These are phyloP conservation scores for Saturnispora sekii DNA, from an alignment of 805 yeast genomes.

Conservation along the genomic window DNA sequence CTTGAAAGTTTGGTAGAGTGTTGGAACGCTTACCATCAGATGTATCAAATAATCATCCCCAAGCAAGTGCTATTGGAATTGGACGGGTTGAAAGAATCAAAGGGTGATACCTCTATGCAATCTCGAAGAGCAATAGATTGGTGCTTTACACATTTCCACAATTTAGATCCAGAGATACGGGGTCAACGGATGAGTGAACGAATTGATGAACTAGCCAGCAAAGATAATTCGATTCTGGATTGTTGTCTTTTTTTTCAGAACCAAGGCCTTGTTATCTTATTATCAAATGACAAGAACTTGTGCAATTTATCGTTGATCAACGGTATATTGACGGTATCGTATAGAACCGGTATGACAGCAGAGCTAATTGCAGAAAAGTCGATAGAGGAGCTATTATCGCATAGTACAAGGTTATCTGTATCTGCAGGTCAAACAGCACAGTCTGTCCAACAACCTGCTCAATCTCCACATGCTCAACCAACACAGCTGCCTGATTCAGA, in stretches of 20 bases:
- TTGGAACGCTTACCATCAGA: slow-evolving; percentile 32
- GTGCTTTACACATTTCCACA: slow-evolving; percentile 56
- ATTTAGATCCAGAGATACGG: slow-evolving; percentile 36
- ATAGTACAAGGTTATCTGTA: not conserved
- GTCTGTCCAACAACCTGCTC: too few relatives aligned
- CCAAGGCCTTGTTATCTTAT: slow-evolving; percentile 38
- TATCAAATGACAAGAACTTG: slow-evolving; percentile 79
- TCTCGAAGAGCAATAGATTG: slow-evolving; percentile 67
- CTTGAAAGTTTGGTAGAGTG: slow-evolving; percentile 39
- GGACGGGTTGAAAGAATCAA: slow-evolving; percentile 65
- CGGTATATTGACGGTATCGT: slow-evolving; percentile 54
- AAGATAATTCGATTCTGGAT: slow-evolving; percentile 82
- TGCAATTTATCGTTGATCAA: slow-evolving; percentile 70
- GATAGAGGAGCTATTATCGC: slow-evolving; percentile 23
- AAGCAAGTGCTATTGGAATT: slow-evolving; percentile 60
- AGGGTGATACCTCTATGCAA: slow-evolving; percentile 24
- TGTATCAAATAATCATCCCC: slow-evolving; percentile 51
- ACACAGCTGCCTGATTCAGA: not conserved
- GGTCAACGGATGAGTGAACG: slow-evolving; percentile 58
- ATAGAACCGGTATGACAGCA: slow-evolving; percentile 35
- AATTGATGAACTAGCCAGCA: slow-evolving; percentile 33
- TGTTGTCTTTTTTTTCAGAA: slow-evolving; percentile 59
- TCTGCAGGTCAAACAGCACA: too few relatives aligned
- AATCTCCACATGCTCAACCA: too few relatives aligned
- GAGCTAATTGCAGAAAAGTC: slow-evolving; percentile 33